These are phyloP conservation scores for Thymus mandschuricus DNA, from an alignment of 257 asterid species.

Conservation along the genomic window DNA sequence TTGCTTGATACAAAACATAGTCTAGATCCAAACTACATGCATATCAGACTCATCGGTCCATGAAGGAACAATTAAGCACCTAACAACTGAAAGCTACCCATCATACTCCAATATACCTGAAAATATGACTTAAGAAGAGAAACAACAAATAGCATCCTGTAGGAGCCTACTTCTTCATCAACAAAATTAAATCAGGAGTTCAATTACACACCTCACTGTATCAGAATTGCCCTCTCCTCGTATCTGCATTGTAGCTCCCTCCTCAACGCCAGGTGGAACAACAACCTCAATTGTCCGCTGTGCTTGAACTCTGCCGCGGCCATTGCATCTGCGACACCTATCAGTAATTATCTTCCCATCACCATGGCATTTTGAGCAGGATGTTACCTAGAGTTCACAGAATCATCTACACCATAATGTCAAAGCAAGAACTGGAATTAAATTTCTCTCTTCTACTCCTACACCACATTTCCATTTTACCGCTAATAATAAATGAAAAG, in stretches of 20 bases:
- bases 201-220: conserved; percentile 57
- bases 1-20: conserved; percentile 22
- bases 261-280: conserved; percentile 82
- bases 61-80: conserved; percentile 4
- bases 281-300: conserved; percentile 67
- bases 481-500: too few species aligned
- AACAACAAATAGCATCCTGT: conserved; percentile 13
- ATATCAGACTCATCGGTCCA: neutral
- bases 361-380: conserved; percentile 83
- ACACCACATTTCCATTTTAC: neutral
- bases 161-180: conserved; percentile 22
- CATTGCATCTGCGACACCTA: conserved; percentile 73
- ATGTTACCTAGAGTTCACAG: conserved; percentile 74
- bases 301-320: conserved; percentile 65
- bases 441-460: conserved; percentile 11
- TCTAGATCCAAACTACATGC: conserved; percentile 21
- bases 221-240: conserved; percentile 93
- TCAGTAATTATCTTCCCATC: conserved; percentile 86
- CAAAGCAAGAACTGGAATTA: conserved; percentile 37
- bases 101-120: conserved; percentile 10
- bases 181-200: conserved; percentile 18
- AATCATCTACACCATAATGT: conserved; percentile 55
- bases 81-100: conserved; percentile 6
- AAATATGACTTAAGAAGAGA: conserved; percentile 9
- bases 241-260: conserved; percentile 82